Evolutionary conservation across 2,329 filamentous ascomycete genomes (phyloP), one percentile per base, ranked within the genome.

Genomic region (Colletotrichum camelliae): DNA sequence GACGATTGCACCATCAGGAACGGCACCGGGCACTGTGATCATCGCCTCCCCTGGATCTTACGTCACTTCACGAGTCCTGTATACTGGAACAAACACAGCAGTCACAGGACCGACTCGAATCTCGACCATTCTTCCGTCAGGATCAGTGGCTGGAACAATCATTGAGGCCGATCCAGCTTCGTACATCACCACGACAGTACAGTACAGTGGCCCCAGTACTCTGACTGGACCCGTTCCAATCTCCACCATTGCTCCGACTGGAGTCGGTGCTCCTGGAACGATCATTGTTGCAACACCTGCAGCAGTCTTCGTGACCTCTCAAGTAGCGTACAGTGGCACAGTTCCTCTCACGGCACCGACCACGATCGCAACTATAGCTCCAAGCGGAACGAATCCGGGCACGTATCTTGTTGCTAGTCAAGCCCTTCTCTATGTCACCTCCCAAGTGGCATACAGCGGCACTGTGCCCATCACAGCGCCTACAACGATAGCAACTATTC

Each of bases 71-170:
- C 55, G 21, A n/a, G 58, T 64, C 0, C n/a, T 77, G 21, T 67
- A 76, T 21, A 75, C 73, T 2, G 77, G 74, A 13, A 67, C 55
- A 3, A 48, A 65, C 7, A 74, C 68, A 3, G 69, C 75, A 21
- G n/a, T 68, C 52, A 77, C 74, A 2, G 55, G 43, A 4, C 43
- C 69, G 12, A 75, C 74, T 2, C 57, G 68, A 12, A 43, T 76
- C 2, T 66, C 76, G 0, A 77, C 77, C 2, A 67, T 77, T 4
- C 37, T 31, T 2, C 76, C 76, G 2, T 77, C 61, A 37, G 77
- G 77, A 8, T 75, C 61, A 13, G 15, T 13, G 4, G 66, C 72
- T 2, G 75, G 77, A 2, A 75, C 70, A 2, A 35, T 72, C 16
- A 37, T 75, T 16, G 21, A 73, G 4, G 62, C 64, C 13, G 35